Conservation (phyloP, 805 yeast species). For the Phaffomyces thermotolerans region DNA sequence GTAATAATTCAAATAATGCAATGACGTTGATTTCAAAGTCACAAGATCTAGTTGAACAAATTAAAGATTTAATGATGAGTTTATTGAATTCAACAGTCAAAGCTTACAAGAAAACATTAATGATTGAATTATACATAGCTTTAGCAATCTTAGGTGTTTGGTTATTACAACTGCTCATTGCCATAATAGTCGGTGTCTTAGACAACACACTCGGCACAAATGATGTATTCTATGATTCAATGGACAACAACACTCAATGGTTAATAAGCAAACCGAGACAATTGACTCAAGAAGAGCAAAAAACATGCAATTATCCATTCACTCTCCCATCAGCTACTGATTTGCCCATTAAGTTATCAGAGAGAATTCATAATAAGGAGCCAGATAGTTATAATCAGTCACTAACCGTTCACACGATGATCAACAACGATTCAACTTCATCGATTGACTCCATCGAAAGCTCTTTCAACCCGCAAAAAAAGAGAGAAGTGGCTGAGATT, state of each 20-base stretch:
- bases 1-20: slow-evolving; percentile 3
- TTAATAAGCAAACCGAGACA: slow-evolving; percentile 17
- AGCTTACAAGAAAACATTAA: slow-evolving; percentile 30
- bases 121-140: slow-evolving; percentile 42
- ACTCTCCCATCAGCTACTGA: slow-evolving; percentile 5
- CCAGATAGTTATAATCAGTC: too few relatives aligned
- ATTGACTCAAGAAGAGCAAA: slow-evolving; percentile 12
- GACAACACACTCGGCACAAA: slow-evolving; percentile 2
- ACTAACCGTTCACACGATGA: too few relatives aligned
- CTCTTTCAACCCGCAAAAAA: background rate
- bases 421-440: too few relatives aligned
- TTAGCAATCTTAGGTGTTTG: slow-evolving; percentile 39
- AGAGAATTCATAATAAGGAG: too few relatives aligned
- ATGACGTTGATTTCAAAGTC: slow-evolving; percentile 2
- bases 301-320: slow-evolving; percentile 17
- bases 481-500: too few relatives aligned
- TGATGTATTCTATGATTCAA: background rate
- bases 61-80: slow-evolving; percentile 20
- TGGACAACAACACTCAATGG: background rate
- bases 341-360: too few relatives aligned
- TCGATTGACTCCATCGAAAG: background rate
- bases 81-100: slow-evolving; percentile 25
- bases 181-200: slow-evolving; percentile 14
- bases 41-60: slow-evolving; percentile 11
- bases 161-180: slow-evolving; percentile 39